phyloP scores from a whole-genome alignment of 2,329 filamentous ascomycete genomes.

The Rhexocercosporidium sp. region DNA sequence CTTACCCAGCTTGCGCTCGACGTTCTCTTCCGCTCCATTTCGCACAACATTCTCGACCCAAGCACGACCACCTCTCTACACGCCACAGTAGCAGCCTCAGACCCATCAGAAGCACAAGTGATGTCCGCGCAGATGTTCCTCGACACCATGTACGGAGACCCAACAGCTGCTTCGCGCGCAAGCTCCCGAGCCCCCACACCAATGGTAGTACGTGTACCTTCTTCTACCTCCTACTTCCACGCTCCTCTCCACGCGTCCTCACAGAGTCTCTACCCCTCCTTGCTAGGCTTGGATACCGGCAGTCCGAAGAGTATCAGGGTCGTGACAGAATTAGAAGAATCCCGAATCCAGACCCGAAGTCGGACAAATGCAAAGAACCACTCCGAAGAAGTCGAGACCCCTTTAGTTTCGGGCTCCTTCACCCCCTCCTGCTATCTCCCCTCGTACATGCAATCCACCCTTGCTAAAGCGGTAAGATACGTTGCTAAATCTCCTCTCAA shows the following conservation, averaged over 20 bases:
- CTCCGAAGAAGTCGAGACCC: background rate
- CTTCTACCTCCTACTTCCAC: slow-evolving; percentile 26
- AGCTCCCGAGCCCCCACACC: slow-evolving; percentile 72
- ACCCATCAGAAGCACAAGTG: slow-evolving; percentile 81
- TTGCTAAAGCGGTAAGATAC: slow-evolving; percentile 40
- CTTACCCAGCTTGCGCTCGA: slow-evolving; percentile 92
- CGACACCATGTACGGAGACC: slow-evolving; percentile 77
- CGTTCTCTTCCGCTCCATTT: slow-evolving; percentile 83
- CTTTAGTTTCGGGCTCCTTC: slow-evolving; percentile 5
- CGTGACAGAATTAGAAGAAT: slow-evolving; percentile 17
- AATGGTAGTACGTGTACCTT: slow-evolving; percentile 62
- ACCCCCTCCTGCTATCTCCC: slow-evolving; percentile 28
- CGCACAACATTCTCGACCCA: slow-evolving; percentile 70
- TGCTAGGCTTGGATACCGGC: slow-evolving; percentile 31
- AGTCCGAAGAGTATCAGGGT: slow-evolving; percentile 41
- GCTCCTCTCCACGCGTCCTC: slow-evolving; percentile 25
- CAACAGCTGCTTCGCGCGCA: slow-evolving; percentile 58
- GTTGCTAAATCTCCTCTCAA: slow-evolving; percentile 48
- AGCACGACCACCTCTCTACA: slow-evolving; percentile 65
- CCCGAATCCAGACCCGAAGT: background rate
- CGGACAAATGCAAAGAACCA: slow-evolving; percentile 19
- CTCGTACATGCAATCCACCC: slow-evolving; percentile 41
- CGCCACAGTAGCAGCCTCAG: slow-evolving; percentile 75
- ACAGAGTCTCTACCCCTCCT: slow-evolving; percentile 31
- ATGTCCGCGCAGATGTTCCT: slow-evolving; percentile 77